A percentile compares a stretch with the other conserved stretches of the same genome.
Conservation (phyloP, 2,329 filamentous ascomycete species). For the Rhytidhysteron rufulum region DNA sequence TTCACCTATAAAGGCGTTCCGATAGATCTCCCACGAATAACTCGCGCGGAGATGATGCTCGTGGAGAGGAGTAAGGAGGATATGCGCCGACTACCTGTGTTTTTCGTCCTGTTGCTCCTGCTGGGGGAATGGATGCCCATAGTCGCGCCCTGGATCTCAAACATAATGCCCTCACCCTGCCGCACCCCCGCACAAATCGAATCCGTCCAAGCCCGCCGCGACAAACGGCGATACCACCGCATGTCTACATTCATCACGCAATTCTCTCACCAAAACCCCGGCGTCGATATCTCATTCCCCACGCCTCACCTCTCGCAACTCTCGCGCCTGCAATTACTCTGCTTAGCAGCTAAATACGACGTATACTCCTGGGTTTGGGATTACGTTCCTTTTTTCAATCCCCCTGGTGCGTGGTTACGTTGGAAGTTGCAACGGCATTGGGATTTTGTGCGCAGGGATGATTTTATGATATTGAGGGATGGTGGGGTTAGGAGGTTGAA, state of each 20-base stretch:
- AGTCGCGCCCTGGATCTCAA: slow-evolving; percentile 66
- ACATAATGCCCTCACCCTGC: slow-evolving; percentile 76
- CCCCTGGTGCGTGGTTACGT: slow-evolving; percentile 50
- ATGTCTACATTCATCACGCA: no score
- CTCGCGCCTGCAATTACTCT: no score
- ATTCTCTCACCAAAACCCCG: no score
- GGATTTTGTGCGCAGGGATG: slow-evolving; percentile 67
- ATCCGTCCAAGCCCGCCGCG: slow-evolving; percentile 52
- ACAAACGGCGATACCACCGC: slow-evolving; percentile 36
- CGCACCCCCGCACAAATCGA: slow-evolving; percentile 73
- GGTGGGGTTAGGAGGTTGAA: slow-evolving; percentile 60
- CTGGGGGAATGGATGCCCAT: slow-evolving; percentile 86
- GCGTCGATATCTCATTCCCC: not conserved
- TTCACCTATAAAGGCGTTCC: not conserved
- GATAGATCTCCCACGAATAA: slow-evolving; percentile 32
- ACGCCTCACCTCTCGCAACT: slow-evolving; percentile 15
- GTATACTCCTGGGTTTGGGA: slow-evolving; percentile 31
- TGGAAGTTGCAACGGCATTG: slow-evolving; percentile 53
- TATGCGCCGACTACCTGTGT: slow-evolving; percentile 71
- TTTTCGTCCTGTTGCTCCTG: slow-evolving; percentile 69
- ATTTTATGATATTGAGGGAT: slow-evolving; percentile 60
- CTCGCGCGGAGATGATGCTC: slow-evolving; percentile 68
- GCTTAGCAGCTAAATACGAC: slow-evolving; percentile 20
- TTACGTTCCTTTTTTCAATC: slow-evolving; percentile 39
- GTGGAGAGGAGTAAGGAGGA: slow-evolving; percentile 67